phyloP scores from a whole-genome alignment of 202 grass and related monocot genomes.

The Elaeis oleifera region DNA sequence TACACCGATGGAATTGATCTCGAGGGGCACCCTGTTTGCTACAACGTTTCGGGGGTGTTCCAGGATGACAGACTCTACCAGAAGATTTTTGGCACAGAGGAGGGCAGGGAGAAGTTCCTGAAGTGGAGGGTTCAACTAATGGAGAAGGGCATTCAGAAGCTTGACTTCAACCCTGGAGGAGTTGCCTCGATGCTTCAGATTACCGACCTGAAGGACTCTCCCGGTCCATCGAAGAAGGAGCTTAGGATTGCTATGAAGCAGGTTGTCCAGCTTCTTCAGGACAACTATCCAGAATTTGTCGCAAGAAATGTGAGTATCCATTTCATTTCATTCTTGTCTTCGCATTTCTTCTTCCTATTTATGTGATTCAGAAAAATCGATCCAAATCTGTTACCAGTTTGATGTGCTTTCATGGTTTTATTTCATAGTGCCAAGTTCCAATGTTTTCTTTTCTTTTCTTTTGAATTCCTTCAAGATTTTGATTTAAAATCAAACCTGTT shows the following conservation, averaged over 20 bases:
- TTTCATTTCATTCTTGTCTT: not conserved
- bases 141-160: conserved; percentile 61
- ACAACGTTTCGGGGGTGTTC: too few species aligned
- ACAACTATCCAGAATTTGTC: conserved; percentile 34
- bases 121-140: conserved; percentile 72
- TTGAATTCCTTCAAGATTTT: too few species aligned
- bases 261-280: conserved; percentile 23
- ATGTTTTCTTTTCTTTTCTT: too few species aligned
- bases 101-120: conserved; percentile 31
- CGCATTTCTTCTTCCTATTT: not conserved
- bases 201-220: conserved; percentile 58
- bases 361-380: not conserved
- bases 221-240: conserved; percentile 53
- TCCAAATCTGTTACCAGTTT: too few species aligned
- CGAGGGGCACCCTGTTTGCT: too few species aligned
- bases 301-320: conserved; percentile 20
- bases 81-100: too few species aligned
- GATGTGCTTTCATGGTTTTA: too few species aligned
- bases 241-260: conserved; percentile 33
- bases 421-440: too few species aligned
- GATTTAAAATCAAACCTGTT: too few species aligned
- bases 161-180: conserved; percentile 62
- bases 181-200: conserved; percentile 76
- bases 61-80: too few species aligned
- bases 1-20: conserved; percentile 47